A percentile compares a stretch with the other conserved stretches of the same genome.
These are phyloP conservation scores for Avicennia marina DNA, from an alignment of 257 asterid genomes.

Conservation along the genomic window DNA sequence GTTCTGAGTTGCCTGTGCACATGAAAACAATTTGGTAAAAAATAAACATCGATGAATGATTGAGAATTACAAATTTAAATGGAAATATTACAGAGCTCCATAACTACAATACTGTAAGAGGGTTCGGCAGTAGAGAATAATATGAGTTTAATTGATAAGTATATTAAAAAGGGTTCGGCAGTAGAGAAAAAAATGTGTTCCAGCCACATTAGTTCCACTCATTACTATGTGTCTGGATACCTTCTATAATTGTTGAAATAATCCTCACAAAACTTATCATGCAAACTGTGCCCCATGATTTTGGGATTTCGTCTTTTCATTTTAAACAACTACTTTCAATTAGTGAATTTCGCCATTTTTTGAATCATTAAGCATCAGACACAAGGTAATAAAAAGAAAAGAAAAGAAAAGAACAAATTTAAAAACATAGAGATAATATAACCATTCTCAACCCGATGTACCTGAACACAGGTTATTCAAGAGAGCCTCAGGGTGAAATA, in stretches of 20 bases:
- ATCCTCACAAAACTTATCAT: not conserved
- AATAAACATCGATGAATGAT: not conserved
- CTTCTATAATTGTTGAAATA: not conserved
- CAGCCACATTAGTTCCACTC: no score
- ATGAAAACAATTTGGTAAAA: conserved; percentile 12
- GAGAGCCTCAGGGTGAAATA: conserved; percentile 81
- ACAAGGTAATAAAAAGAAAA: not conserved
- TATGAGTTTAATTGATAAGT: no score
- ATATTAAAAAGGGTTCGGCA: no score
- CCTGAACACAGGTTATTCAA: conserved; percentile 73
- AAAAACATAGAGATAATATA: not conserved
- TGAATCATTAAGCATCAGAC: conserved; percentile 4
- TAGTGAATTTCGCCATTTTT: conserved; percentile 7
- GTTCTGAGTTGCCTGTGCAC: conserved; percentile 79
- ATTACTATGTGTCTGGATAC: not conserved
- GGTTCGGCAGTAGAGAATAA: no score
- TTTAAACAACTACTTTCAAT: conserved; percentile 1
- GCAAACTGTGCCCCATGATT: not conserved
- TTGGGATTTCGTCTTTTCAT: not conserved
- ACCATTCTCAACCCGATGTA: conserved; percentile 30
- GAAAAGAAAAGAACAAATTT: not conserved
- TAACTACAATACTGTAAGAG: no score
- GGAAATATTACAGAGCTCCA: no score
- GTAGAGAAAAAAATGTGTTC: no score
- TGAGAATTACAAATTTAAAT: no score